phyloP scores from a whole-genome alignment of 495 filamentous ascomycete genomes.

The Aspergillus panamensis region DNA sequence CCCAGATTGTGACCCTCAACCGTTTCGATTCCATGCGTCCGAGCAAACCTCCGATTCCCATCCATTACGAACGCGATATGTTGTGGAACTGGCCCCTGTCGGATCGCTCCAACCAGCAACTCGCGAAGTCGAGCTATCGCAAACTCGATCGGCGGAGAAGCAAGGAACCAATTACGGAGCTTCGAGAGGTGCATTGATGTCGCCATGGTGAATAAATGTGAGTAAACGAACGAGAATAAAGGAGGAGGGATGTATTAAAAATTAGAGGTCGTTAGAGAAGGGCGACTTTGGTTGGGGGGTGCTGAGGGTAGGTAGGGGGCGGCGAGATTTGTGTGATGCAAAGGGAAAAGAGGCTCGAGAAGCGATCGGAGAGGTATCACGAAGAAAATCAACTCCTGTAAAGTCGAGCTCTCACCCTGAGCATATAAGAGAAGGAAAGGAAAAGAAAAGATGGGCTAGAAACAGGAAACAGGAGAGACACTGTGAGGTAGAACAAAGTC shows the following conservation, averaged over 20 bases:
- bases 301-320: background rate
- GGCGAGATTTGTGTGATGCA: constrained; percentile 9
- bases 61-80: constrained; percentile 99
- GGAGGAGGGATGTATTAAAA: background rate
- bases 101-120: constrained; percentile 79
- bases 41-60: constrained; percentile 88
- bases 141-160: constrained; percentile 88
- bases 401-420: constrained; percentile 11
- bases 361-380: background rate
- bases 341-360: constrained; percentile 4
- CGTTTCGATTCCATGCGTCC: constrained; percentile 87
- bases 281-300: background rate
- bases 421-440: constrained; percentile 2
- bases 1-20: constrained; percentile 96
- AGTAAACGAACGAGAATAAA: constrained; percentile 7
- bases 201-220: constrained; percentile 30
- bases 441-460: constrained; percentile 4
- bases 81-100: constrained; percentile 84
- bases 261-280: background rate
- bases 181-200: constrained; percentile 66
- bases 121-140: constrained; percentile 66
- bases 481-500: constrained; percentile 18
- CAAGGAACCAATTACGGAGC: constrained; percentile 80
- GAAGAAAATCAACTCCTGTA: background rate
- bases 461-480: constrained; percentile 1